A percentile compares a stretch with the other conserved stretches of the same genome.
Evolutionary conservation across 768 basidiomycete genomes (phyloP).

Genomic region (Mycena galericulata): DNA sequence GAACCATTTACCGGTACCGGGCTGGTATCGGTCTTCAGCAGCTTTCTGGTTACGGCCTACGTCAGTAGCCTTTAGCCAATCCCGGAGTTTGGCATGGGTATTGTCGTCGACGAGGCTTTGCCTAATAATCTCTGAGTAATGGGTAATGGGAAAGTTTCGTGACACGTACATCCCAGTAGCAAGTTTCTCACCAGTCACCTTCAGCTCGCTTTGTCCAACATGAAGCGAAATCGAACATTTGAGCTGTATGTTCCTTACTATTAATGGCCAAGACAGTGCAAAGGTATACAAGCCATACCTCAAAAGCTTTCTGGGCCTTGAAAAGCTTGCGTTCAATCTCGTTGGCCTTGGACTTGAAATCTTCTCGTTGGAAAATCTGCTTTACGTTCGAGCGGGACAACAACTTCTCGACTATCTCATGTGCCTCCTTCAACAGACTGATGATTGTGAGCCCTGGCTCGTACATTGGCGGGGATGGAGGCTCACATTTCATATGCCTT

Average conservation of each 20-base stretch:
- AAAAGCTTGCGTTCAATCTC: not conserved
- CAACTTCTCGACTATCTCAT: no score
- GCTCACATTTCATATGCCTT: no score
- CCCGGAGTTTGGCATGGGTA: no score
- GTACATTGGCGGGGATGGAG: no score
- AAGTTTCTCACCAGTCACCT: no score
- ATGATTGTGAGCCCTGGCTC: not conserved
- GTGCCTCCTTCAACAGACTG: not conserved
- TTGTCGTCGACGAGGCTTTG: not conserved
- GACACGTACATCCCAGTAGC: not conserved
- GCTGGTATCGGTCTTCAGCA: no score
- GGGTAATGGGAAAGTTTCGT: not conserved
- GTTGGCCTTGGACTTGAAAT: not conserved
- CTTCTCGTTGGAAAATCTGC: no score
- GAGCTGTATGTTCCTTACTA: not conserved
- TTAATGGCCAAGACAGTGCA: not conserved
- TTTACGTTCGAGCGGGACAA: no score
- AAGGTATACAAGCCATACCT: conserved; percentile 1
- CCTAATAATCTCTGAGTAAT: not conserved
- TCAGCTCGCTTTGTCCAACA: no score
- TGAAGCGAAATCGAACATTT: not conserved
- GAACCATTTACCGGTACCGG: no score
- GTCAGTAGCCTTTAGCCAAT: no score
- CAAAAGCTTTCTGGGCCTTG: not conserved
- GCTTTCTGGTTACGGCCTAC: no score